Evolutionary conservation across 306 rosid genomes (phyloP), one percentile per base, ranked within the genome.

Genomic region (Prunus salicina): DNA sequence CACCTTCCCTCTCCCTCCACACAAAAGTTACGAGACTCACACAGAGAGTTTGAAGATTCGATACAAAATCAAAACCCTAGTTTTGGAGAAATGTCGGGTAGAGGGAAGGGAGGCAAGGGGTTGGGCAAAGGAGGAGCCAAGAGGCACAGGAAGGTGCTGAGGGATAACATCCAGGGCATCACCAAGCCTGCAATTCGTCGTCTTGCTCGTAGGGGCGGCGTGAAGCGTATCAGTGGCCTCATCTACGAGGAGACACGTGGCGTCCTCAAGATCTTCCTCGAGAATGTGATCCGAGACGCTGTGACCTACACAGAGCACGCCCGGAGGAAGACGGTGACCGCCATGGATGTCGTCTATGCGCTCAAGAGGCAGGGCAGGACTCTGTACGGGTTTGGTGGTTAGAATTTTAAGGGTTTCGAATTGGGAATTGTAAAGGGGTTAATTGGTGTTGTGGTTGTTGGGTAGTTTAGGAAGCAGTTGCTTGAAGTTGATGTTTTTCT

Each of bases 81-180:
- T 0, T 3, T 12, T 15, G 38, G 5, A 10, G 56, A 69, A 47
- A 87, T 87, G 90, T 84, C 88, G 5, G 90, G 90, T 38, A 86
- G 90, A 34, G 90, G 88, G 13, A 86, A 86, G 18, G 89, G 89
- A 6, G 87, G 89, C 0, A 86, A 86, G 79, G 87, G 89, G 9
- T 57, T 86, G 83, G 89, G 89, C 3, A 86, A 86, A 62, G 89
- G 87, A 32, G 87, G 89, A 62, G 87, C 87, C 15, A 83, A 83
- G 85, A 78, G 87, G 69, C 85, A 86, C 65, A 71, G 83, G 72
- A 83, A 86, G 69, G 89, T 80, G 1, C 87, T 83, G 0, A 57
- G 87, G 12, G 75, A 71, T 25, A 71, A 71, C 64, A 71, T 71
- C 32, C 83, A 85, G 63, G 88, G 88, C 1, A 85, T 85, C 14